Evolutionary conservation across 2,329 filamentous ascomycete genomes (phyloP).

Genomic region (Penicillium sumatraense): DNA sequence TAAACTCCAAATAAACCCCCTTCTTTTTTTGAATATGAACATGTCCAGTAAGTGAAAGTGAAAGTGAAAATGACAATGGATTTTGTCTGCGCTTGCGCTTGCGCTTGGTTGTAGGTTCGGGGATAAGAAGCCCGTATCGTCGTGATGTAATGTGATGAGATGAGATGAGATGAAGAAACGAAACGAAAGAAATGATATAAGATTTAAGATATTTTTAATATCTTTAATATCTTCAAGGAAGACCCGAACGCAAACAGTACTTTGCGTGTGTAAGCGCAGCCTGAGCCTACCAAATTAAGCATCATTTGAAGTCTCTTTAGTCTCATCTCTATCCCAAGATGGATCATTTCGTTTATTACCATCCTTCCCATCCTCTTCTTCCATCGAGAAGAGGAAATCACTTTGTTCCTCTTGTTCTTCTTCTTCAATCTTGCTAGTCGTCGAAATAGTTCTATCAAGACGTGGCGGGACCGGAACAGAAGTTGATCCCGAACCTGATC

Average conservation of each 20-base stretch:
- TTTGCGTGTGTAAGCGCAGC: no score
- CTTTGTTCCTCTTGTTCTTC: conserved; percentile 54
- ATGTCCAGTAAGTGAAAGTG: conserved; percentile 14
- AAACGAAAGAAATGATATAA: conserved; percentile 9
- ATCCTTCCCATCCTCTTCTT: conserved; percentile 55
- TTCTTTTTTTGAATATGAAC: conserved; percentile 21
- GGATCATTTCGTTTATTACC: conserved; percentile 47
- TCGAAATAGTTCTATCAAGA: conserved; percentile 51
- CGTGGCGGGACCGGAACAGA: conserved; percentile 39
- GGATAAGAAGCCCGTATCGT: conserved; percentile 24
- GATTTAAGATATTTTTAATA: no score
- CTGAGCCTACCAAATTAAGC: conserved; percentile 31
- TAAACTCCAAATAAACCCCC: conserved; percentile 25
- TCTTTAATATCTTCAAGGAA: no score
- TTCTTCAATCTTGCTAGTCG: conserved; percentile 53
- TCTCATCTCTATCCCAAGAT: conserved; percentile 39
- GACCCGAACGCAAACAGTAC: no score
- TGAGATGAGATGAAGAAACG: conserved; percentile 6
- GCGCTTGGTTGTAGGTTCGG: no score
- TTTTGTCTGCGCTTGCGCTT: no score
- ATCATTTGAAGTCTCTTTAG: conserved; percentile 36
- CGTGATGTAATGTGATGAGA: conserved; percentile 14
- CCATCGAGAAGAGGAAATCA: conserved; percentile 55
- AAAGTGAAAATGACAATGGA: no score
- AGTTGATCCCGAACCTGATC: no score